Conservation (phyloP, 148 eudicot genomes). For the Fallopia convolvulus region DNA sequence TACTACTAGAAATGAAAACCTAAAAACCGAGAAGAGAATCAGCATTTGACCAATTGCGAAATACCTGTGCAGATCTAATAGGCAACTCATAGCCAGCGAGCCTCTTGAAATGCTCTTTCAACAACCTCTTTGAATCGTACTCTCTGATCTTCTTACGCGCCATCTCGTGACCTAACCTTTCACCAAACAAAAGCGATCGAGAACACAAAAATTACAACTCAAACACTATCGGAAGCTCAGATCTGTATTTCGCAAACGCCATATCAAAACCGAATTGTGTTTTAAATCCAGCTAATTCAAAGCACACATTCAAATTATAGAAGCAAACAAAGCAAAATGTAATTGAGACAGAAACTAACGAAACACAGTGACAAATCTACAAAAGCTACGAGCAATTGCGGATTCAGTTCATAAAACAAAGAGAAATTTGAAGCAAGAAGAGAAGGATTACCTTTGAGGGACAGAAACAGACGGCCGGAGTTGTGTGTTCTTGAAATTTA, state of each 20-base stretch:
- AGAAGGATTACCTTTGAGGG: background rate
- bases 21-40: background rate
- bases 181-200: background rate
- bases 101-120: constrained; percentile 66
- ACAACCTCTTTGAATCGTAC: constrained; percentile 81
- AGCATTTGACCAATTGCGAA: background rate
- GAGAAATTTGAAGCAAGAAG: background rate
- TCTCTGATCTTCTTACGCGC: constrained; percentile 94
- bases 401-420: background rate
- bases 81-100: constrained; percentile 46
- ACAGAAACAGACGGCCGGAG: background rate
- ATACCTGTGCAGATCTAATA: constrained; percentile 78
- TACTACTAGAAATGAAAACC: background rate
- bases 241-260: background rate
- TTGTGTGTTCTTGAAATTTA: background rate
- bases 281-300: background rate
- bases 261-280: background rate
- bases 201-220: background rate
- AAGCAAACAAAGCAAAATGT: no score
- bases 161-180: constrained; percentile 28
- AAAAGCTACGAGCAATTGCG: no score
- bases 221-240: background rate
- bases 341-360: background rate
- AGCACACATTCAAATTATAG: background rate
- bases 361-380: no score